Percentiles rank a stretch among this genome's conserved stretches.
Conservation (phyloP, 176 grass and related monocot genomes). For the Bromus sterilis region DNA sequence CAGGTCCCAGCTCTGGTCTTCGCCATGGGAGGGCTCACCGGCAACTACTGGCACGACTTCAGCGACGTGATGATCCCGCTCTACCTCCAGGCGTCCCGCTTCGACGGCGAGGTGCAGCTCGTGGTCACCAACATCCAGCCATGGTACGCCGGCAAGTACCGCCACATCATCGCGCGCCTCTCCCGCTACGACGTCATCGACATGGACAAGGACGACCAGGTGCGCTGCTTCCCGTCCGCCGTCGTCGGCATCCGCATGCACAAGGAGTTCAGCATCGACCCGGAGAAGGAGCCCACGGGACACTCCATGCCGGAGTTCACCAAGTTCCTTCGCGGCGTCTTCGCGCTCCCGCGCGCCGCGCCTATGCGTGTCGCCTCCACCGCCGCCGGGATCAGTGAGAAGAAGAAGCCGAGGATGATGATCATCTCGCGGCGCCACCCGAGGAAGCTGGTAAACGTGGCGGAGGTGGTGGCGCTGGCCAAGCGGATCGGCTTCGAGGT, state of each 20-base stretch:
- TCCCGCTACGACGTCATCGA: constrained; percentile 50
- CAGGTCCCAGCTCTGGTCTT: constrained; percentile 56
- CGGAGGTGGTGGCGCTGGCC: constrained; percentile 35
- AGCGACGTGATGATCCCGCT: constrained; percentile 73
- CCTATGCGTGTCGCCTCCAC: neutral
- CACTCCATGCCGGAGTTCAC: constrained; percentile 85
- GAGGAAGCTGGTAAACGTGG: constrained; percentile 58
- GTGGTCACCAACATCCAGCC: constrained; percentile 51
- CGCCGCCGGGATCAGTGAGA: neutral
- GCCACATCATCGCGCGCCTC: constrained; percentile 12
- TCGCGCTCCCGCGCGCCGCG: constrained; percentile 34
- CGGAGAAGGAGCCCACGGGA: constrained; percentile 15
- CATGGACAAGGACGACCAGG: constrained; percentile 52
- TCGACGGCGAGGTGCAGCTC: constrained; percentile 62
- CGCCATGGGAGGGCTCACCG: constrained; percentile 66
- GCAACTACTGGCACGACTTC: constrained; percentile 95
- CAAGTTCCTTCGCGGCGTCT: constrained; percentile 55
- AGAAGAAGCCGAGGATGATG: constrained; percentile 49
- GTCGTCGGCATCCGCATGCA: constrained; percentile 60
- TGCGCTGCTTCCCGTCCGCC: constrained; percentile 58
- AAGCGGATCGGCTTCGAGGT: constrained; percentile 78
- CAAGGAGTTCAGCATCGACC: constrained; percentile 92
- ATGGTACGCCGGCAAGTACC: constrained; percentile 70
- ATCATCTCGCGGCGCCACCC: constrained; percentile 77
- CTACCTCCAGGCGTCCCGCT: constrained; percentile 43